Evolutionary conservation across 345 rosid genomes (phyloP).

Genomic region (Lagerstroemia speciosa): DNA sequence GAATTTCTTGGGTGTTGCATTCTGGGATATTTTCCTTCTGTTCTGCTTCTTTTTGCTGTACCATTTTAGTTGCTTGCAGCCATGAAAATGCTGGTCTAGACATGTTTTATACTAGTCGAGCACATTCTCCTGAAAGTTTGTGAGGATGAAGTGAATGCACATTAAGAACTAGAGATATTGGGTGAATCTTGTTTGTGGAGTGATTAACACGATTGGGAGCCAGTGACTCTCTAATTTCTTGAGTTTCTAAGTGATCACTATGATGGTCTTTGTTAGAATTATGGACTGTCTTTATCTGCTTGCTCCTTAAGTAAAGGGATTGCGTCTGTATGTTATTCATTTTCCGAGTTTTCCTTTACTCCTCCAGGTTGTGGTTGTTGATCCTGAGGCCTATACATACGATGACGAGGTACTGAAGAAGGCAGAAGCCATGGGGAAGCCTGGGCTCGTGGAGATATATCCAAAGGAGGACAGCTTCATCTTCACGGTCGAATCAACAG

Average conservation of each 20-base stretch:
- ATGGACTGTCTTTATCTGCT: background rate
- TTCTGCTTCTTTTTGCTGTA: background rate
- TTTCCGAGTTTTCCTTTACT: background rate
- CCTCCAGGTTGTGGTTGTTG: constrained; percentile 62
- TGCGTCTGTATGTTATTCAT: background rate
- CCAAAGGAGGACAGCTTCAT: constrained; percentile 80
- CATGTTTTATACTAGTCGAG: background rate
- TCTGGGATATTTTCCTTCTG: background rate
- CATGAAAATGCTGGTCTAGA: background rate
- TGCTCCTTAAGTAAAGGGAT: background rate
- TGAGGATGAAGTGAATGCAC: background rate
- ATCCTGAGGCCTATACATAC: constrained; percentile 84
- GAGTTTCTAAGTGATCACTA: background rate
- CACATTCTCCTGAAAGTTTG: background rate
- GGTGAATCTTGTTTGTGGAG: background rate
- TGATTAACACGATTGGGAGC: background rate
- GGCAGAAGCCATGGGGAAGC: constrained; percentile 86
- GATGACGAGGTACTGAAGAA: constrained; percentile 91
- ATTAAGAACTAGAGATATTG: too few species aligned
- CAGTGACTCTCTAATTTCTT: background rate
- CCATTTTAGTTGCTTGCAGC: background rate
- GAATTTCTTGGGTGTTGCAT: background rate
- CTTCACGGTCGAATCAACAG: constrained; percentile 90
- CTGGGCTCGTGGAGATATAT: constrained; percentile 77
- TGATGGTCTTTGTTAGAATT: background rate